A percentile compares a stretch with the other conserved stretches of the same genome.
phyloP scores from a whole-genome alignment of 805 yeast genomes.

The Kodamaea kakaduensis region DNA sequence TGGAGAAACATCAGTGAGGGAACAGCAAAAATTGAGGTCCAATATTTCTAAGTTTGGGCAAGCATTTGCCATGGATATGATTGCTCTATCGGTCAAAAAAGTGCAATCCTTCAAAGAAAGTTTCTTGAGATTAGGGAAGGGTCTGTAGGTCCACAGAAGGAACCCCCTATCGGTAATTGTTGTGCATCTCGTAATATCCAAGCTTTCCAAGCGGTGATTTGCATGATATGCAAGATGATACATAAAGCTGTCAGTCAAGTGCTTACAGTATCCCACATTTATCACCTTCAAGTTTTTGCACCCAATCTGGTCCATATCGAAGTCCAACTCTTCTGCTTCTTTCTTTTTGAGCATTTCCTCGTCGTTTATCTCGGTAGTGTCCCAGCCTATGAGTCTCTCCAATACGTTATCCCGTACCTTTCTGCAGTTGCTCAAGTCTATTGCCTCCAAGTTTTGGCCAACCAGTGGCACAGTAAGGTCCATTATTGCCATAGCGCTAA shows the following conservation, averaged over 20 bases:
- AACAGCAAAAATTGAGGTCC: constrained; percentile 72
- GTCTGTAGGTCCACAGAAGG: constrained; percentile 55
- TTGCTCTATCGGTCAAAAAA: constrained; percentile 61
- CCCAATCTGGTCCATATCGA: constrained; percentile 36
- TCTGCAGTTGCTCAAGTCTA: constrained; percentile 70
- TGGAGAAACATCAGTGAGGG: constrained; percentile 63
- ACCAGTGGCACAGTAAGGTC: constrained; percentile 65
- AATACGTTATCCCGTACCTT: constrained; percentile 70
- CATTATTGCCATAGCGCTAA: constrained; percentile 78
- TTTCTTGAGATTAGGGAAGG: constrained; percentile 49
- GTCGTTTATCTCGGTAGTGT: constrained; percentile 10
- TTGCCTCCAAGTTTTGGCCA: constrained; percentile 53
- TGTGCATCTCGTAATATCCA: constrained; percentile 71
- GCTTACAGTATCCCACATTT: constrained; percentile 71
- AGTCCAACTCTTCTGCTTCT: constrained; percentile 6
- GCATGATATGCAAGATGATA: constrained; percentile 57
- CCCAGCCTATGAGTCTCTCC: constrained; percentile 63
- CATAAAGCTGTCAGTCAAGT: constrained; percentile 66
- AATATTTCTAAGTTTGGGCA: constrained; percentile 54
- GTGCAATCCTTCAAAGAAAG: constrained; percentile 69
- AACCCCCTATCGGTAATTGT: constrained; percentile 75
- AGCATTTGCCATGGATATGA: constrained; percentile 56
- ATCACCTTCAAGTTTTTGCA: constrained; percentile 54
- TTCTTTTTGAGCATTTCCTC: constrained; percentile 5
- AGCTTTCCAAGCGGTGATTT: constrained; percentile 47